These are phyloP conservation scores for Solanum dulcamara DNA, from an alignment of 257 asterid species.

Conservation along the genomic window DNA sequence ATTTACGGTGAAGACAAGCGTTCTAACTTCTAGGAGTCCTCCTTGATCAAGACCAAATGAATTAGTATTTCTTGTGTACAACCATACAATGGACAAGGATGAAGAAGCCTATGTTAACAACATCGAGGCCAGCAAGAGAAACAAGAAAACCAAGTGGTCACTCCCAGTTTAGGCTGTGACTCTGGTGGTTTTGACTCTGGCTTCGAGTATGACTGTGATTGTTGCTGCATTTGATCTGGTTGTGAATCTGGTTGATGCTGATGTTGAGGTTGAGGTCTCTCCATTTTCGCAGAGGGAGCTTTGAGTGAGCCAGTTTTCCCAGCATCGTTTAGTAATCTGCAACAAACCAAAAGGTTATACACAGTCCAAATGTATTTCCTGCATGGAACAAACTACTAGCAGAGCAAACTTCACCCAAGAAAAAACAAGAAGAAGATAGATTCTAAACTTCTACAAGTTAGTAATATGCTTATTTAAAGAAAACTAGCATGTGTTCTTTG, in stretches of 20 bases:
- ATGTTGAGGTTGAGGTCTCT: background rate
- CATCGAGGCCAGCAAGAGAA: constrained; percentile 8
- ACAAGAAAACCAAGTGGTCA: background rate
- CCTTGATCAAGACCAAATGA: background rate
- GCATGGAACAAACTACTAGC: background rate
- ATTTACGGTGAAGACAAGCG: background rate
- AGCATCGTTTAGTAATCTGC: constrained; percentile 1
- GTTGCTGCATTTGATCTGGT: background rate
- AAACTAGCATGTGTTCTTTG: background rate
- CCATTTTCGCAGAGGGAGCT: background rate
- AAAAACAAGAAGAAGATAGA: background rate
- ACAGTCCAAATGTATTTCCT: background rate
- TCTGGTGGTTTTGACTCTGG: background rate
- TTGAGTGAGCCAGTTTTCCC: background rate
- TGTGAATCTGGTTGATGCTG: background rate
- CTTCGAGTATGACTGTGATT: background rate
- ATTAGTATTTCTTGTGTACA: background rate
- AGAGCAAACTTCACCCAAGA: background rate
- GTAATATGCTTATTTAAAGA: background rate
- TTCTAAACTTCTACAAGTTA: background rate
- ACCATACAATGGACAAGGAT: background rate
- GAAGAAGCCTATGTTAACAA: background rate
- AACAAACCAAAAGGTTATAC: background rate
- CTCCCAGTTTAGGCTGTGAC: background rate
- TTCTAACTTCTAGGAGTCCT: background rate